These are phyloP conservation scores for Cyclocybe cylindracea DNA, from an alignment of 768 basidiomycete species.

Conservation along the genomic window DNA sequence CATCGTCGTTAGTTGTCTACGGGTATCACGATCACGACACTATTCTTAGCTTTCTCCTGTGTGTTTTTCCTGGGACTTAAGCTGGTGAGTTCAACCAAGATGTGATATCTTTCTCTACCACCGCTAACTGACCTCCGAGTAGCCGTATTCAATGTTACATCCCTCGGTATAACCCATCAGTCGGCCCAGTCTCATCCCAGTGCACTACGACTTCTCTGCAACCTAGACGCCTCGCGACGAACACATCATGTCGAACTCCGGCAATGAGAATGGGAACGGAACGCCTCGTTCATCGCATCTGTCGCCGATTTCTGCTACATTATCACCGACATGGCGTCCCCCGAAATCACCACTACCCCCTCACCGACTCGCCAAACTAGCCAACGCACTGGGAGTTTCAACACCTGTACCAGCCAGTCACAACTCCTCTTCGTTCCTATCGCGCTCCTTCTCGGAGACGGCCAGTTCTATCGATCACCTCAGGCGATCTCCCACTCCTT, in stretches of 20 bases:
- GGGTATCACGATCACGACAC: conserved; percentile 16
- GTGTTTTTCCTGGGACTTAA: neutral
- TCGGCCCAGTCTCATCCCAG: neutral
- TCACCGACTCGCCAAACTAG: conserved; percentile 76
- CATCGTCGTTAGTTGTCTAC: neutral
- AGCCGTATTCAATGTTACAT: conserved; percentile 12
- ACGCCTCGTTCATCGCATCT: conserved; percentile 24
- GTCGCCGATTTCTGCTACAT: conserved; percentile 25
- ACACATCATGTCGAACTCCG: conserved; percentile 25
- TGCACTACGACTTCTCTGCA: neutral
- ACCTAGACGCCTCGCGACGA: neutral
- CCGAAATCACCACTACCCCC: conserved; percentile 76
- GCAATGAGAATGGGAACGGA: conserved; percentile 18
- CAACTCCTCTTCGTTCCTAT: conserved; percentile 28
- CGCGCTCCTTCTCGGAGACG: conserved; percentile 36
- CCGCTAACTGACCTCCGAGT: neutral
- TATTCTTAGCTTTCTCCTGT: conserved; percentile 13
- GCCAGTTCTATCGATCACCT: conserved; percentile 33
- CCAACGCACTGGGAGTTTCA: conserved; percentile 82
- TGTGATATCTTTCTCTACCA: neutral
- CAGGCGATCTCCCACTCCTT: conserved; percentile 55
- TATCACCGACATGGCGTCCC: conserved; percentile 53
- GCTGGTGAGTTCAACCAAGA: conserved; percentile 5
- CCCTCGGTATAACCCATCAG: conserved; percentile 9
- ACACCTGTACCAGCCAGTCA: conserved; percentile 65